These are phyloP conservation scores for Microbotryum violaceum DNA, from an alignment of 1,284 basidiomycete species.

Conservation along the genomic window DNA sequence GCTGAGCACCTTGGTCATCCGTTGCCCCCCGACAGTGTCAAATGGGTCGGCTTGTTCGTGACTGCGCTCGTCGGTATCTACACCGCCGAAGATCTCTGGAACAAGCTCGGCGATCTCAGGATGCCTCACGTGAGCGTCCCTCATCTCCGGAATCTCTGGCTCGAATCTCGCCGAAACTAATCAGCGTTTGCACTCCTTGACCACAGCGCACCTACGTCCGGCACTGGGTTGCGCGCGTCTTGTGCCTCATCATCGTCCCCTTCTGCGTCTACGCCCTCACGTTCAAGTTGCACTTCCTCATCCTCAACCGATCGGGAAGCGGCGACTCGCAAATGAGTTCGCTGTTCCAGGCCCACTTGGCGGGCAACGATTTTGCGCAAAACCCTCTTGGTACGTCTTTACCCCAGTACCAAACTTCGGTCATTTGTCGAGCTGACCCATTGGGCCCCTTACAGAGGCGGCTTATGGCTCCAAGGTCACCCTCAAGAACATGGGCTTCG, in stretches of 20 bases:
- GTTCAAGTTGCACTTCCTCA: slow-evolving; percentile 93
- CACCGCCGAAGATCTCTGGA: slow-evolving; percentile 96
- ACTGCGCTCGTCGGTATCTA: slow-evolving; percentile 91
- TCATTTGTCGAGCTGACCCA: slow-evolving; percentile 2
- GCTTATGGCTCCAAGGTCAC: slow-evolving; percentile 86
- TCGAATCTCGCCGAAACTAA: neutral
- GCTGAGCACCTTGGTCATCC: neutral
- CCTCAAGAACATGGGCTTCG: slow-evolving; percentile 96
- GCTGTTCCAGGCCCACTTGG: slow-evolving; percentile 93
- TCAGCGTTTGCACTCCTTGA: slow-evolving; percentile 13
- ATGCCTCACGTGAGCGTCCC: slow-evolving; percentile 67
- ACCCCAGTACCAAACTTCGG: neutral
- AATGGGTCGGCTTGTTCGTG: slow-evolving; percentile 93
- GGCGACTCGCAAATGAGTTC: slow-evolving; percentile 98
- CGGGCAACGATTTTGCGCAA: slow-evolving; percentile 82
- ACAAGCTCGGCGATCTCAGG: slow-evolving; percentile 90
- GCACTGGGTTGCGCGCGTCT: slow-evolving; percentile 83
- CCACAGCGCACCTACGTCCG: slow-evolving; percentile 63
- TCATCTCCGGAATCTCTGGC: neutral
- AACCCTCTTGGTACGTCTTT: slow-evolving; percentile 65
- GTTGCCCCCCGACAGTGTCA: slow-evolving; percentile 55
- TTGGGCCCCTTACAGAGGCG: slow-evolving; percentile 54
- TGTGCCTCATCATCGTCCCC: slow-evolving; percentile 81
- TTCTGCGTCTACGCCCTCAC: slow-evolving; percentile 83
- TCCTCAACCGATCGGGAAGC: slow-evolving; percentile 88